These are phyloP conservation scores for Fusarium pseudocircinatum DNA, from an alignment of 2,329 filamentous ascomycete species.

Conservation along the genomic window DNA sequence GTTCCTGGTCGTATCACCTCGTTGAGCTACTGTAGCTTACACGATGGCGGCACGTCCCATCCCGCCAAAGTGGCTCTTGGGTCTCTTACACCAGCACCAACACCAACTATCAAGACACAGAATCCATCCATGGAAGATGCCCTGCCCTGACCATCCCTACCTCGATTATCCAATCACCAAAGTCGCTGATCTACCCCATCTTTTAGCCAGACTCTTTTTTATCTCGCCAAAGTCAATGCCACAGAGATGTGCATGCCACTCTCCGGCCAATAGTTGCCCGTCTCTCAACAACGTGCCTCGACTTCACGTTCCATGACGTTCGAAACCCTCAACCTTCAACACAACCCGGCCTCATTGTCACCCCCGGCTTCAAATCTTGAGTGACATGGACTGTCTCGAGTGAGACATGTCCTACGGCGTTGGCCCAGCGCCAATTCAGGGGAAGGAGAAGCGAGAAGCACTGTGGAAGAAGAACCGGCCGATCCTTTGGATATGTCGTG, in stretches of 20 bases:
- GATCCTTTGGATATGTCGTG: slow-evolving; percentile 28
- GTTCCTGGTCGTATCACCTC: background rate
- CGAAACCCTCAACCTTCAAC: slow-evolving; percentile 18
- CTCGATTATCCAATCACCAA: slow-evolving; percentile 33
- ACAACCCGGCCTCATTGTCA: slow-evolving; percentile 1
- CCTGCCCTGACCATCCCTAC: slow-evolving; percentile 14
- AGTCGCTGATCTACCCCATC: slow-evolving; percentile 35
- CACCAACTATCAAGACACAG: background rate
- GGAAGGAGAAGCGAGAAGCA: slow-evolving; percentile 19
- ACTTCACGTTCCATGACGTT: slow-evolving; percentile 26
- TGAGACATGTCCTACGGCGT: slow-evolving; percentile 17
- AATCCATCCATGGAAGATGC: background rate
- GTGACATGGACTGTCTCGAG: slow-evolving; percentile 12
- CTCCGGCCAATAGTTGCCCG: slow-evolving; percentile 34
- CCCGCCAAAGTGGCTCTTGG: slow-evolving; percentile 17
- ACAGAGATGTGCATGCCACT: slow-evolving; percentile 30
- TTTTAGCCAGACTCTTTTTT: slow-evolving; percentile 38
- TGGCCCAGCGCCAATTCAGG: slow-evolving; percentile 28
- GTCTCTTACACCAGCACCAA: slow-evolving; percentile 5
- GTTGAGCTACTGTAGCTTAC: background rate
- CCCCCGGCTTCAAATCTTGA: slow-evolving; percentile 1
- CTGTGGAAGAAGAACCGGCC: slow-evolving; percentile 7
- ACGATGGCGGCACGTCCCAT: slow-evolving; percentile 37
- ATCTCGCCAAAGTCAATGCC: slow-evolving; percentile 28
- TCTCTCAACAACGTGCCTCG: slow-evolving; percentile 40